Evolutionary conservation across 75 land plant species (phyloP).

Genomic region (Azolla pinnata): DNA sequence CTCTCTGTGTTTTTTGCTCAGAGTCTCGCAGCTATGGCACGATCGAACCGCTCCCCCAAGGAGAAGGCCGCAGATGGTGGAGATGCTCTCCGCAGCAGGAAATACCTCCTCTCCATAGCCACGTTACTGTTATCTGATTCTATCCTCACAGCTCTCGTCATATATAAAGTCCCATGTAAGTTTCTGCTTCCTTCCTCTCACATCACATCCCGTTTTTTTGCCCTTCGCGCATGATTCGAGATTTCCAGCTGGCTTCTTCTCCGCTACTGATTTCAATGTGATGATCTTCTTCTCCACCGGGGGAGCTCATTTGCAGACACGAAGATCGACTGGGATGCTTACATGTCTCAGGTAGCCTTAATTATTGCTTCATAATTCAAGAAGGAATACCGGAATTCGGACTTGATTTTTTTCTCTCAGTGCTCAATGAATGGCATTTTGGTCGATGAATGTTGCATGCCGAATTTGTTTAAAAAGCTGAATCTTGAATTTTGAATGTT

Average conservation of each 20-base stretch:
- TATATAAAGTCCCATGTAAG: constrained; percentile 71
- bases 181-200: neutral
- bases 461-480: too few relatives aligned
- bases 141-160: constrained; percentile 48
- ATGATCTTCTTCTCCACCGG: neutral
- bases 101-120: neutral
- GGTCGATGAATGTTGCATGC: too few relatives aligned
- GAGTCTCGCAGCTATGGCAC: too few relatives aligned
- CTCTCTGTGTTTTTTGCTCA: too few relatives aligned
- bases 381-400: too few relatives aligned
- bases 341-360: constrained; percentile 79
- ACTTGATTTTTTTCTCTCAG: too few relatives aligned
- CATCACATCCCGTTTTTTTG: neutral
- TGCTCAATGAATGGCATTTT: too few relatives aligned
- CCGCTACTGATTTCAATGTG: neutral
- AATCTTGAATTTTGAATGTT: too few relatives aligned
- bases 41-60: too few relatives aligned
- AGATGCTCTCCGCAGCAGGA: too few relatives aligned
- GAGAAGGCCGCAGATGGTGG: too few relatives aligned
- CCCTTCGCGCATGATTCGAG: neutral
- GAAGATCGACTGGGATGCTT: constrained; percentile 97
- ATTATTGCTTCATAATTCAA: neutral
- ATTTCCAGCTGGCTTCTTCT: constrained; percentile 3
- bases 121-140: constrained; percentile 42
- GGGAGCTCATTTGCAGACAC: constrained; percentile 61